A percentile compares a stretch with the other conserved stretches of the same genome.
Conservation (phyloP, 2,329 filamentous ascomycete genomes). For the Calcarisporium arbuscula region DNA sequence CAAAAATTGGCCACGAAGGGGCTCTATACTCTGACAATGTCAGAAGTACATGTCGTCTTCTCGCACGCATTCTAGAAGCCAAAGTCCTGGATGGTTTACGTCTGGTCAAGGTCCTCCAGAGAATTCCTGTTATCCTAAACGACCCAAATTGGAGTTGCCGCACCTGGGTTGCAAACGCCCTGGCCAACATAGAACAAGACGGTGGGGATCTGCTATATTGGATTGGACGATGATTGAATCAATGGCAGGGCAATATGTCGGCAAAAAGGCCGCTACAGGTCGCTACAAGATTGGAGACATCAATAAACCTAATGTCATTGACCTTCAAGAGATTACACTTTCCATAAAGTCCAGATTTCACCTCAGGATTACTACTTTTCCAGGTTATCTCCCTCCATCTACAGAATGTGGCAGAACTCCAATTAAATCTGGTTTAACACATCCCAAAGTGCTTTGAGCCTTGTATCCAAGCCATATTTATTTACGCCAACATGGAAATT, state of each 20-base stretch:
- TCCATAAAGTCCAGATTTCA: too few relatives aligned
- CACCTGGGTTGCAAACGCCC: constrained; percentile 29
- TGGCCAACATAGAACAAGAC: constrained; percentile 27
- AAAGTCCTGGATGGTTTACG: constrained; percentile 29
- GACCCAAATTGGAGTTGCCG: constrained; percentile 32
- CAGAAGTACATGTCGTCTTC: constrained; percentile 18
- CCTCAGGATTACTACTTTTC: too few relatives aligned
- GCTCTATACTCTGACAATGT: constrained; percentile 20
- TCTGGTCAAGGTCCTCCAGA: constrained; percentile 24
- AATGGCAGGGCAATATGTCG: constrained; percentile 26
- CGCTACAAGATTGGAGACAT: constrained; percentile 12
- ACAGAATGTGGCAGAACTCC: too few relatives aligned
- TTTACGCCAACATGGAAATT: too few relatives aligned
- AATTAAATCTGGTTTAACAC: too few relatives aligned
- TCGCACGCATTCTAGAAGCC: constrained; percentile 30
- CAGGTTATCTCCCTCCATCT: too few relatives aligned
- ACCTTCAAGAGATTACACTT: too few relatives aligned
- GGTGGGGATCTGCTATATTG: constrained; percentile 27
- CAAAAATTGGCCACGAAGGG: constrained; percentile 15
- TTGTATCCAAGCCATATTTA: too few relatives aligned
- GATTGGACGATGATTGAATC: constrained; percentile 31
- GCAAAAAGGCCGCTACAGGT: constrained; percentile 20
- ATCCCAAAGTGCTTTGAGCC: too few relatives aligned
- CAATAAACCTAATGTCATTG: constrained; percentile 16
- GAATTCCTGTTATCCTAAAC: constrained; percentile 23